Conservation (phyloP, 495 filamentous ascomycete species). For the Lineolata rhizophorae region DNA sequence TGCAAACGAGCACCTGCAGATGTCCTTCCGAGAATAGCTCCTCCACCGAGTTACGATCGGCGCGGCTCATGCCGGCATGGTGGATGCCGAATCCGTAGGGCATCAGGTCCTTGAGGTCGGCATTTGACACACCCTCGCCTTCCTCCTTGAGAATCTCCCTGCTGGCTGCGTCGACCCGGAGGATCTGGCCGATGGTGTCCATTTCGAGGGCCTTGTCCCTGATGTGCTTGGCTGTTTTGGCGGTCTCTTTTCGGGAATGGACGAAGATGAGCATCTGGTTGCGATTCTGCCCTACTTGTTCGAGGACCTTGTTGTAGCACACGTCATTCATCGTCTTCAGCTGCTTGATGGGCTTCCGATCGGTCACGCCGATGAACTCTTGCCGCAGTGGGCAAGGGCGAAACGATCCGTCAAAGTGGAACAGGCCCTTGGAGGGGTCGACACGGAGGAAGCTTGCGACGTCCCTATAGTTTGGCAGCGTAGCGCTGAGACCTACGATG, state of each 20-base stretch:
- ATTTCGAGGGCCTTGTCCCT: slow-evolving; percentile 85
- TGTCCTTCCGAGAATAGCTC: slow-evolving; percentile 79
- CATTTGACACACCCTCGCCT: slow-evolving; percentile 59
- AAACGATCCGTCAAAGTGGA: slow-evolving; percentile 92
- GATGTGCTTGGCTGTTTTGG: slow-evolving; percentile 90
- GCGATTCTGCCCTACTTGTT: slow-evolving; percentile 74
- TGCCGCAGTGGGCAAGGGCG: slow-evolving; percentile 83
- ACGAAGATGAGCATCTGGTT: slow-evolving; percentile 99
- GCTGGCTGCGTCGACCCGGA: slow-evolving; percentile 82
- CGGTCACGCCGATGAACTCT: slow-evolving; percentile 93
- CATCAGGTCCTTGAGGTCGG: slow-evolving; percentile 80
- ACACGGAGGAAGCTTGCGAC: slow-evolving; percentile 91
- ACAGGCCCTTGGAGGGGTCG: slow-evolving; percentile 64
- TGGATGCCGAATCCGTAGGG: slow-evolving; percentile 97
- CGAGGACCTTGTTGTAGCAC: slow-evolving; percentile 90
- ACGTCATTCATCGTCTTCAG: slow-evolving; percentile 99
- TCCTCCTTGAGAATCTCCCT: slow-evolving; percentile 72
- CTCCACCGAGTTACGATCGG: slow-evolving; percentile 84
- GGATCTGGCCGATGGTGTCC: slow-evolving; percentile 90
- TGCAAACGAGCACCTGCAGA: slow-evolving; percentile 91
- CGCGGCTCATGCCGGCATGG: slow-evolving; percentile 87
- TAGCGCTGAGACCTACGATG: slow-evolving; percentile 82
- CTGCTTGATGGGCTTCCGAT: slow-evolving; percentile 98
- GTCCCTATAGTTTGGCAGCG: slow-evolving; percentile 89
- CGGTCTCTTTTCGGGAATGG: slow-evolving; percentile 92